phyloP scores from a whole-genome alignment of 495 filamentous ascomycete species.

The Jackrogersella minutella region DNA sequence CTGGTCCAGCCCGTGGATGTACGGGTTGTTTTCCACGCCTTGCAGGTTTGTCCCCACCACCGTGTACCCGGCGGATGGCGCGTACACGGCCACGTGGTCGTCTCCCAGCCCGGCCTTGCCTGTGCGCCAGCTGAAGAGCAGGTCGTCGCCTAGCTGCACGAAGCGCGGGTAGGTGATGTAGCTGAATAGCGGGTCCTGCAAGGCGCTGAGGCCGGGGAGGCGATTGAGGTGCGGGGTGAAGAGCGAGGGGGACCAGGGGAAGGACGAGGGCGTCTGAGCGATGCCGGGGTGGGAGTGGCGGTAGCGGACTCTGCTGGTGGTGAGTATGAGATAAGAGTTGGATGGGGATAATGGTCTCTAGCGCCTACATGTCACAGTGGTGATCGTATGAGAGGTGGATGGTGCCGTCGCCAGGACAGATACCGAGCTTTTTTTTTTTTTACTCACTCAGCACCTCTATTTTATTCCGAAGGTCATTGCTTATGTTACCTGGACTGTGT shows the following conservation, averaged over 20 bases:
- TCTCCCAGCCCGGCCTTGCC: conserved; percentile 59
- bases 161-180: conserved; percentile 62
- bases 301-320: conserved; percentile 47
- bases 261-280: conserved; percentile 46
- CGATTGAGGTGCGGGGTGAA: conserved; percentile 50
- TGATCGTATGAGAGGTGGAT: conserved; percentile 59
- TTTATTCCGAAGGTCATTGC: not conserved
- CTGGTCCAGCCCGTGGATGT: conserved; percentile 56
- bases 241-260: conserved; percentile 48
- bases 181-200: conserved; percentile 43
- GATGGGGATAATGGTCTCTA: not conserved
- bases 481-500: conserved; percentile 53
- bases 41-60: conserved; percentile 53
- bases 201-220: conserved; percentile 50
- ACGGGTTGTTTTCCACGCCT: conserved; percentile 56
- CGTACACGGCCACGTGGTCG: conserved; percentile 55
- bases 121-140: conserved; percentile 57
- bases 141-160: conserved; percentile 36
- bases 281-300: conserved; percentile 49
- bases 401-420: conserved; percentile 56
- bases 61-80: conserved; percentile 28
- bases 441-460: conserved; percentile 16
- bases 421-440: conserved; percentile 47
- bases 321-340: conserved; percentile 12
- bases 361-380: conserved; percentile 49